Evolutionary conservation across 331 rosid species (phyloP), one percentile per base, ranked within the genome.

Genomic region (Cucumis variabilis): DNA sequence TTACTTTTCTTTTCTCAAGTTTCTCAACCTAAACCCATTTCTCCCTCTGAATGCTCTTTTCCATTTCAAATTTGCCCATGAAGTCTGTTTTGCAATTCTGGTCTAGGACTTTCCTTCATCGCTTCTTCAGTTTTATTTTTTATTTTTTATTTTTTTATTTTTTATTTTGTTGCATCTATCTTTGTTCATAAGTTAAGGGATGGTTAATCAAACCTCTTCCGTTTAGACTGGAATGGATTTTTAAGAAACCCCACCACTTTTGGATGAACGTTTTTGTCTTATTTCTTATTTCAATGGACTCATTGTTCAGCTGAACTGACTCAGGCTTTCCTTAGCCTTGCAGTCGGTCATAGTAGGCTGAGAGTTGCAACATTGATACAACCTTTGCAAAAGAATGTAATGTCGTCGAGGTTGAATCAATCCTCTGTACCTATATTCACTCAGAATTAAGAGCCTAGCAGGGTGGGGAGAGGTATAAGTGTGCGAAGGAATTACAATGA

Each of bases 301-400:
- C 63, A 2, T 74, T 87, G 69, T 46, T 79, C 87, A 65, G 55
- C 89, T 91, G 86, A 84, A 76, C 41, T 88, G 60, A 87, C 90
- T 37, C 2, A 76, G 89, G 79, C 82, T 73, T 62, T 79, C 85
- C 88, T 85, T 90, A 92, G 93, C 88, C 85, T 85, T 92, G 89
- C 94, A 92, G 98, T 90, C 21, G 28, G 87, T 83, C 88, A 73
- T 76, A 90, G 93, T 88, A 93, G 82, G 90, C 87, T 88, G 90
- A 89, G 85, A 87, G 85, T 27, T 78, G 91, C 90, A 70, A 85
- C 82, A 41, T 90, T 88, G 88, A 84, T 86, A 89, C 89, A 80
- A 88, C 88, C 82, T 87, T 86, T 87, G 25, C 89, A 87, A 72
- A 85, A 86, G 83, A 81, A 90, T 75, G 90, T 88, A 88, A 89